These are phyloP conservation scores for Haematococcus lacustris DNA, from an alignment of 139 green algal genomes.

Conservation along the genomic window DNA sequence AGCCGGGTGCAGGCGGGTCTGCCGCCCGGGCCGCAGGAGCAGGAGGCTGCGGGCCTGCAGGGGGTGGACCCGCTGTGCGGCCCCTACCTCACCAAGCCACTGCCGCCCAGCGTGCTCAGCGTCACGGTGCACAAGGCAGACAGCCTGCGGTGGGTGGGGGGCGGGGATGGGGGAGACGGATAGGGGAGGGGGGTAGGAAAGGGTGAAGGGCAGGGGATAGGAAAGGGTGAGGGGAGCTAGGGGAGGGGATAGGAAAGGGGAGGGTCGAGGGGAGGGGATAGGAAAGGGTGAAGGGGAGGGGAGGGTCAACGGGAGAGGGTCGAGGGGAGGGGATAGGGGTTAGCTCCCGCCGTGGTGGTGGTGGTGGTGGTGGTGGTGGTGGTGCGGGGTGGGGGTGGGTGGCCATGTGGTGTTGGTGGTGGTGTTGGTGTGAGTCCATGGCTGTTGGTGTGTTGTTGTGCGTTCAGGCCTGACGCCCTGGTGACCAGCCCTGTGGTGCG, in stretches of 20 bases:
- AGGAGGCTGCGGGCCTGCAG: too few species aligned
- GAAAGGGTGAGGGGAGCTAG: neutral
- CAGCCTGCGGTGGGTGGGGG: neutral
- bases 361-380: too few species aligned
- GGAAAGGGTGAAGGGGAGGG: neutral
- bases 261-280: neutral
- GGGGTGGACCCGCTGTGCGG: constrained; percentile 8
- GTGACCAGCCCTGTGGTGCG: constrained; percentile 34
- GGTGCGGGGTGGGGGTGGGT: too few species aligned
- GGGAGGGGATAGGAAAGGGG: neutral
- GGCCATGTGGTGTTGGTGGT: too few species aligned
- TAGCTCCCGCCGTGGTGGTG: too few species aligned
- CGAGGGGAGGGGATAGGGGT: too few species aligned
- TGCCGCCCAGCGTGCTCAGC: constrained; percentile 25
- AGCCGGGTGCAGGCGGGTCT: too few species aligned
- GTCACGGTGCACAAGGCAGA: constrained; percentile 23
- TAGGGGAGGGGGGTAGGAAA: neutral
- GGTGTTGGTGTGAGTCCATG: too few species aligned
- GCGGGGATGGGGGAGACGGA: neutral
- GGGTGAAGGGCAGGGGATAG: neutral
- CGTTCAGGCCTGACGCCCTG: constrained; percentile 7
- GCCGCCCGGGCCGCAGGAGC: too few species aligned
- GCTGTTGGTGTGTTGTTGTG: neutral
- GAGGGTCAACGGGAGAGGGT: too few species aligned
- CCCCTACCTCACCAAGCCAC: constrained; percentile 28